Conservation (phyloP, 805 yeast genomes). For the Tetrapisispora fleetii region DNA sequence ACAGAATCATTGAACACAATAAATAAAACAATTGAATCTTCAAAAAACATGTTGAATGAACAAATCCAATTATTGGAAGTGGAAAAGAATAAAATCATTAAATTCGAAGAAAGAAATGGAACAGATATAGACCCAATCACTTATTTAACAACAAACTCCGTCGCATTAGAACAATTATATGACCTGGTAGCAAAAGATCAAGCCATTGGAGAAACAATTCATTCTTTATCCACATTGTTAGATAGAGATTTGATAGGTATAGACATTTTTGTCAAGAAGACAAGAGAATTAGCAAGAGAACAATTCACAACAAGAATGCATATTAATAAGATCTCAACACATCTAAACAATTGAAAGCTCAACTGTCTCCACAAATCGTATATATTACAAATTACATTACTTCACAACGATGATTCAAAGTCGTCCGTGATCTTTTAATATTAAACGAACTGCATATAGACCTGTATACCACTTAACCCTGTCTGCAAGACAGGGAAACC, state of each 20-base stretch:
- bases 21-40: slow-evolving; percentile 2
- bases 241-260: slow-evolving; percentile 13
- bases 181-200: slow-evolving; percentile 49
- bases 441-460: too few species aligned
- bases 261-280: slow-evolving; percentile 28
- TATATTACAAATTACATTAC: too few species aligned
- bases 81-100: slow-evolving; percentile 22
- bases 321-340: slow-evolving; percentile 30
- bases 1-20: slow-evolving; percentile 19
- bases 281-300: slow-evolving; percentile 50
- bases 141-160: slow-evolving; percentile 40
- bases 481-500: too few species aligned
- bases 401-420: too few species aligned
- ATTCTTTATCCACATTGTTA: slow-evolving; percentile 32
- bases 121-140: slow-evolving; percentile 34
- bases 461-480: too few species aligned
- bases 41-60: neutral
- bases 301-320: slow-evolving; percentile 48
- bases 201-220: slow-evolving; percentile 61
- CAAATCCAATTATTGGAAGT: slow-evolving; percentile 2
- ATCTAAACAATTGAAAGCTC: neutral
- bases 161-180: slow-evolving; percentile 43
- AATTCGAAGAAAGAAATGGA: slow-evolving; percentile 10
- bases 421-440: too few species aligned
- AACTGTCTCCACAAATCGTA: too few species aligned